phyloP scores from a whole-genome alignment of 2,329 filamentous ascomycete genomes.

The Aspergillus amoenus region DNA sequence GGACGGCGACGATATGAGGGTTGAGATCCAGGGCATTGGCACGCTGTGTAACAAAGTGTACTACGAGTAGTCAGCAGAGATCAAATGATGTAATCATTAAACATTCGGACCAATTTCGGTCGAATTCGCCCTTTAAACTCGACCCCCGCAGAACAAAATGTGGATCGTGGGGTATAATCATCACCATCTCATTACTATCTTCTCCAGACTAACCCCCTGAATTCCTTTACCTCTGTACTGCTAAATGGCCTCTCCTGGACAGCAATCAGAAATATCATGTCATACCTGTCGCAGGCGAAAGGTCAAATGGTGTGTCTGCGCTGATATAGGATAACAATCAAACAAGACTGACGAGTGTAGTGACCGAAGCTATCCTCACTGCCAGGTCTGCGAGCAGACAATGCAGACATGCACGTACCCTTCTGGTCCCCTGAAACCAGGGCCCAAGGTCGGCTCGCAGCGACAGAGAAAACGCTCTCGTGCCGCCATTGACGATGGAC shows the following conservation, averaged over 20 bases:
- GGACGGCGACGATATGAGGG: constrained; percentile 40
- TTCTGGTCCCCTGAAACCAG: constrained; percentile 25
- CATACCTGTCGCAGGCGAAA: background rate
- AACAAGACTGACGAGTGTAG: background rate
- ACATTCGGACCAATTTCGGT: background rate
- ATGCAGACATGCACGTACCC: constrained; percentile 26
- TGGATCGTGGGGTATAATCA: no score
- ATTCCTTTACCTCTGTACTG: no score
- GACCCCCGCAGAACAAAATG: no score
- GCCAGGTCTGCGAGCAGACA: constrained; percentile 22
- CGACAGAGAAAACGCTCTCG: background rate
- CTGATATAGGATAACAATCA: no score
- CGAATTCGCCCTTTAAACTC: background rate
- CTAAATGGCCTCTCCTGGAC: no score
- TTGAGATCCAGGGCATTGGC: constrained; percentile 40
- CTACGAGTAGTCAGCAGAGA: constrained; percentile 25
- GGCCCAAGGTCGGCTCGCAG: constrained; percentile 29
- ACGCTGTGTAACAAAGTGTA: constrained; percentile 40
- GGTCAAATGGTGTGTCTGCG: background rate
- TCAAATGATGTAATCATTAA: no score
- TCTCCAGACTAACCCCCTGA: no score
- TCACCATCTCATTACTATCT: no score
- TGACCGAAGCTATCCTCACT: background rate
- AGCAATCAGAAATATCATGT: no score
- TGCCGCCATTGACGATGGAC: no score